A percentile compares a stretch with the other conserved stretches of the same genome.
Conservation (phyloP, 1,139 yeast genomes). For the Saccharomyces hybrid region DNA sequence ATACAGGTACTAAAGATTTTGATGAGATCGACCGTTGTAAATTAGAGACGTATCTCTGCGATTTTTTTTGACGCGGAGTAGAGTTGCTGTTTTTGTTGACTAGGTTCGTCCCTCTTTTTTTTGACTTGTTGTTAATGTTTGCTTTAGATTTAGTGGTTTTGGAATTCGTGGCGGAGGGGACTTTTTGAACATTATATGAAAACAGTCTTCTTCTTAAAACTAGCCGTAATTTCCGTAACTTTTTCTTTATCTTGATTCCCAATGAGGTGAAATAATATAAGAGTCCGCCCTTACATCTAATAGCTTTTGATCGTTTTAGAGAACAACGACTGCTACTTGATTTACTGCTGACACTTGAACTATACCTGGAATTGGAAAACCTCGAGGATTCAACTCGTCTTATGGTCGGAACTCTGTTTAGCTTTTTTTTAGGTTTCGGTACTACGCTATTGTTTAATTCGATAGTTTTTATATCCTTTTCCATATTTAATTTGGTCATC, state of each 20-base stretch:
- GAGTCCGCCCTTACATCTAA: constrained; percentile 30
- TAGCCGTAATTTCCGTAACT: constrained; percentile 15
- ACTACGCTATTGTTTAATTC: background rate
- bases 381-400: constrained; percentile 8
- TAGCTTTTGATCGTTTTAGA: constrained; percentile 29
- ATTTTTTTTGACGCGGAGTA: constrained; percentile 25
- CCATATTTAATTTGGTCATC: background rate
- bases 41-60: constrained; percentile 26
- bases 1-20: constrained; percentile 17
- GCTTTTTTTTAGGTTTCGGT: constrained; percentile 1
- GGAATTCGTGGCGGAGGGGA: background rate
- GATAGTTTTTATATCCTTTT: background rate
- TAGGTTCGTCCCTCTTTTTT: constrained; percentile 2
- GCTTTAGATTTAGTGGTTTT: constrained; percentile 3
- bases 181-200: constrained; percentile 1
- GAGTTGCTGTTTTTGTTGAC: constrained; percentile 10
- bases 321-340: background rate
- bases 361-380: constrained; percentile 1
- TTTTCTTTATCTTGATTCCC: constrained; percentile 19
- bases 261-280: constrained; percentile 23
- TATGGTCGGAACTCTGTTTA: constrained; percentile 11
- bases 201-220: constrained; percentile 16
- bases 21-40: constrained; percentile 23
- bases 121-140: constrained; percentile 3
- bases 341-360: background rate